These are phyloP conservation scores for Acorus calamus DNA, from an alignment of 106 monocot species.

Conservation along the genomic window DNA sequence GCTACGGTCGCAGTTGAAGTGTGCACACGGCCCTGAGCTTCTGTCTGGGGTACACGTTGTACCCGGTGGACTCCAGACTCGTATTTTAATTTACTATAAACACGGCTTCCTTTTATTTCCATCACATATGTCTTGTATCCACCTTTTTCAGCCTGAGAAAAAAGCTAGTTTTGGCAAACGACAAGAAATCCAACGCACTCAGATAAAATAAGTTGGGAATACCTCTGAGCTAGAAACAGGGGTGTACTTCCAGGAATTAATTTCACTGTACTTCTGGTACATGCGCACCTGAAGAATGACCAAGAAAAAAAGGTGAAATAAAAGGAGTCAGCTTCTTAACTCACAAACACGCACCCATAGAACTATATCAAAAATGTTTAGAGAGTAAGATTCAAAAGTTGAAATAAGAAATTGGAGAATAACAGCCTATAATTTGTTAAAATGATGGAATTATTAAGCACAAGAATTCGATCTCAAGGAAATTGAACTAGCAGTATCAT, in stretches of 20 bases:
- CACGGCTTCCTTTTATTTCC: constrained; percentile 84
- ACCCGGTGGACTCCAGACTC: constrained; percentile 98
- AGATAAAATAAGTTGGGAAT: constrained; percentile 1
- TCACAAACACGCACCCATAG: too few relatives aligned
- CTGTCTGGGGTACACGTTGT: constrained; percentile 94
- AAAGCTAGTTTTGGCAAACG: too few relatives aligned
- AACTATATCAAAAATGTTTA: background rate
- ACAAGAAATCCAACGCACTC: too few relatives aligned
- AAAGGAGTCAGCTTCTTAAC: background rate
- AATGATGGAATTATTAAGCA: too few relatives aligned
- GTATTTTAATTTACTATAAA: constrained; percentile 91
- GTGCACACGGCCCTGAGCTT: constrained; percentile 87
- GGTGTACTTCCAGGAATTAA: constrained; percentile 62
- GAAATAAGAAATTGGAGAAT: background rate
- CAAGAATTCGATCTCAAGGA: too few relatives aligned
- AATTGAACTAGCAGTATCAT: too few relatives aligned
- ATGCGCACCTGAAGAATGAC: constrained; percentile 56
- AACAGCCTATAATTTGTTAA: background rate
- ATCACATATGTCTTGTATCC: constrained; percentile 94
- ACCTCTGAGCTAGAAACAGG: constrained; percentile 85
- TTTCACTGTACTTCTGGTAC: constrained; percentile 86
- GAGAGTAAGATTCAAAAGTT: background rate
- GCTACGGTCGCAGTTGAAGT: constrained; percentile 99
- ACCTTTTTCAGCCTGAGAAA: constrained; percentile 74
- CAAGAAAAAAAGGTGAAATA: background rate